These are phyloP conservation scores for Podospora pseudopauciseta DNA, from an alignment of 495 filamentous ascomycete species.

Conservation along the genomic window DNA sequence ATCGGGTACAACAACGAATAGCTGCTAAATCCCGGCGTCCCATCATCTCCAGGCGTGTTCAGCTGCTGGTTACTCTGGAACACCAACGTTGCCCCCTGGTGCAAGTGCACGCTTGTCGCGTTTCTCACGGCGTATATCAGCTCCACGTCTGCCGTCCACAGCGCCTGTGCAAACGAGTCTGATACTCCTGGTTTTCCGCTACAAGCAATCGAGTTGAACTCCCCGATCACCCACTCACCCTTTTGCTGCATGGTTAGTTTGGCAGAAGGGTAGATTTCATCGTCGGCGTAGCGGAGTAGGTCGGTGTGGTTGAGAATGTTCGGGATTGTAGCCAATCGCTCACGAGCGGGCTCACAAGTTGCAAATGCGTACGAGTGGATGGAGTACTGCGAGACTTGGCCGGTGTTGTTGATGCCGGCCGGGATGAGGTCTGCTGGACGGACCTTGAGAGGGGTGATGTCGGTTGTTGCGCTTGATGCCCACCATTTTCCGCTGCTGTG, in stretches of 20 bases:
- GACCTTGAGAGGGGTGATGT: slow-evolving; percentile 20
- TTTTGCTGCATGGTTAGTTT: slow-evolving; percentile 14
- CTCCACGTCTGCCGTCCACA: slow-evolving; percentile 24
- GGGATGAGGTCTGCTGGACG: slow-evolving; percentile 26
- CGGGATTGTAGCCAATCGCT: slow-evolving; percentile 25
- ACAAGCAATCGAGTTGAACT: slow-evolving; percentile 28
- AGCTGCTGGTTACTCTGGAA: slow-evolving; percentile 26
- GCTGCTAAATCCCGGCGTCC: slow-evolving; percentile 23
- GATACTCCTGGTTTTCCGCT: slow-evolving; percentile 34
- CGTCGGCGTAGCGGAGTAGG: slow-evolving; percentile 21
- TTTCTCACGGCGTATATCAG: slow-evolving; percentile 23
- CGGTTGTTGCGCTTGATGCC: slow-evolving; percentile 24
- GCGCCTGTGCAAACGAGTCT: slow-evolving; percentile 25
- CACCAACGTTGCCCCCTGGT: slow-evolving; percentile 23
- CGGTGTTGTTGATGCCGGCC: slow-evolving; percentile 24
- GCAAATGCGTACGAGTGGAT: slow-evolving; percentile 34
- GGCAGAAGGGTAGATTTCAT: slow-evolving; percentile 25
- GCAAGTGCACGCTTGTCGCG: slow-evolving; percentile 23
- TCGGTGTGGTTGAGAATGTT: slow-evolving; percentile 31
- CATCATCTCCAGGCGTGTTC: slow-evolving; percentile 26
- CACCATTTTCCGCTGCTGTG: slow-evolving; percentile 19
- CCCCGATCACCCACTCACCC: slow-evolving; percentile 21
- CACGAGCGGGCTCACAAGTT: slow-evolving; percentile 30
- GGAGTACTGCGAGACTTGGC: slow-evolving; percentile 28
- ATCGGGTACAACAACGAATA: slow-evolving; percentile 23